Evolutionary conservation across 306 rosid species (phyloP), one percentile per base, ranked within the genome.

Genomic region (Casuarina glauca): DNA sequence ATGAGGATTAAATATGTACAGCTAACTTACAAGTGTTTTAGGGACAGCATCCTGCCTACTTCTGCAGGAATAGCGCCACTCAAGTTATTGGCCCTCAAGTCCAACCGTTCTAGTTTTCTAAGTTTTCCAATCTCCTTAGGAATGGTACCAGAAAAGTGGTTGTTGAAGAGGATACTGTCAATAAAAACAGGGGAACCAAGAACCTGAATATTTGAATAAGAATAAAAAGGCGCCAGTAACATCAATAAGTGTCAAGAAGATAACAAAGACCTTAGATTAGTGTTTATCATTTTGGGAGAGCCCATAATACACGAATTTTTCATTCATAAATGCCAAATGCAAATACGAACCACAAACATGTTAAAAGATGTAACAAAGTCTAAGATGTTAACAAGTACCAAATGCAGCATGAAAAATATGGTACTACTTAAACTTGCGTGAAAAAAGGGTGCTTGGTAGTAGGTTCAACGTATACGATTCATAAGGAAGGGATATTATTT

Each of bases 31-130:
- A 93, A 82, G 82, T 71, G 75, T 79, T 89, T 96, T 69, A 91
- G 86, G 16, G 81, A 85, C 70, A 79, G 50, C 85, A 87, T 80
- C 26, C 80, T 86, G 80, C 84, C 85, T 81, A 91, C 73, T 78
- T 90, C 94, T 68, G 71, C 41, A 43, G 99, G 97, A 69, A 95
- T 78, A 53, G 70, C 80, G 83, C 94, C 96, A 78, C 80, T 83
- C 75, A 93, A 86, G 76, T 86, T 82, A 74, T 93, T 96, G n/a
- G 82, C 93, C 79, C 99, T 87, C 82, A 96, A 85, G 84, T 96
- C 99, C 81, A 96, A 77, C 77, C 85, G 68, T 76, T 96, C 93
- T 74, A 96, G 75, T 75, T 86, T 82, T 61, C 76, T 42, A 67
- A 96, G 87, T 55, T 70, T 85, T 83, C 85, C 97, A 54, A 96